A percentile compares a stretch with the other conserved stretches of the same genome.
These are phyloP conservation scores for Rhinocladiella similis DNA, from an alignment of 2,329 filamentous ascomycete genomes.

Conservation along the genomic window DNA sequence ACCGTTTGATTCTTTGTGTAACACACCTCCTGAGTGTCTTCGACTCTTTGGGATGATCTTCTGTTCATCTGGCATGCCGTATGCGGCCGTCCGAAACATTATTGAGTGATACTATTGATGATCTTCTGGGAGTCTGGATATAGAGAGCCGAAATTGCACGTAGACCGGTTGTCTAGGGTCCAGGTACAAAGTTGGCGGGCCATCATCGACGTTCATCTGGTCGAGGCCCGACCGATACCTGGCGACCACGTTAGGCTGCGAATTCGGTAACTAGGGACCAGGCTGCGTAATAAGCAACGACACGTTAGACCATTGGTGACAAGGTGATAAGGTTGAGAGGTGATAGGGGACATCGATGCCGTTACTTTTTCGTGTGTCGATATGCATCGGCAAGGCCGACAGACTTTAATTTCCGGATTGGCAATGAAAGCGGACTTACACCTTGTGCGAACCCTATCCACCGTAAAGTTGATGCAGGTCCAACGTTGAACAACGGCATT, in stretches of 20 bases:
- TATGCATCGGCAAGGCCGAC: not conserved
- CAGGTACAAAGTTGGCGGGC: not conserved
- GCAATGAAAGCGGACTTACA: not conserved
- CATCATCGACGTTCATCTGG: too few species aligned
- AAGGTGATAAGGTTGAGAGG: too few species aligned
- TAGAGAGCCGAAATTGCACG: slow-evolving; percentile 13
- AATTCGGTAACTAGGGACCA: too few species aligned
- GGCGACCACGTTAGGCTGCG: too few species aligned
- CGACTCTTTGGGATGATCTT: too few species aligned
- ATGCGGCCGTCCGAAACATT: slow-evolving; percentile 17
- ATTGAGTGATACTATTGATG: not conserved
- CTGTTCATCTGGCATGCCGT: not conserved
- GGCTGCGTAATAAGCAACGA: too few species aligned
- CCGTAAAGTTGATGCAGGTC: not conserved
- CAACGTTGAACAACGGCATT: not conserved
- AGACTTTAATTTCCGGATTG: not conserved
- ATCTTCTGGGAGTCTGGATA: not conserved
- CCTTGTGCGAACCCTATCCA: not conserved
- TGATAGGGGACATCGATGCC: not conserved
- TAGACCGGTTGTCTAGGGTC: not conserved
- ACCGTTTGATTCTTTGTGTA: not conserved
- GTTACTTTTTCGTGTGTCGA: not conserved
- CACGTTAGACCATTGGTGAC: too few species aligned
- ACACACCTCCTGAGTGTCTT: not conserved
- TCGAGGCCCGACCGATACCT: too few species aligned